A percentile compares a stretch with the other conserved stretches of the same genome.
phyloP scores from a whole-genome alignment of 2,329 filamentous ascomycete species.

The Neonectria faginata region DNA sequence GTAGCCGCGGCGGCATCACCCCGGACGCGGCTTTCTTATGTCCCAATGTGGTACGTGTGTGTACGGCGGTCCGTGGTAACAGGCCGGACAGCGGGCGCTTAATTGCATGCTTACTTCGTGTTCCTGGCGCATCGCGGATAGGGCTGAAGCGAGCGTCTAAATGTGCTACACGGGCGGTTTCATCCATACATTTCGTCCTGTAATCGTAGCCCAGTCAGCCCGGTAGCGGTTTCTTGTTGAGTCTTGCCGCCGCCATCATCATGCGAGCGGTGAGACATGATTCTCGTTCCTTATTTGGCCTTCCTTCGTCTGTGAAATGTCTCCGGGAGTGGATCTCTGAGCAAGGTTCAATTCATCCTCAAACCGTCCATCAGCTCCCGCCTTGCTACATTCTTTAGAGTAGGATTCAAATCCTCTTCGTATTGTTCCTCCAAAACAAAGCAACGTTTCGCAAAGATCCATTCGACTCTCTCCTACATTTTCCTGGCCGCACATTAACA shows the following conservation, averaged over 20 bases:
- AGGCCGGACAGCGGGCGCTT: not conserved
- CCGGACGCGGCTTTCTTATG: too few relatives aligned
- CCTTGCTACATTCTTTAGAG: too few relatives aligned
- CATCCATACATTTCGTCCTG: not conserved
- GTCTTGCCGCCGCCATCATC: not conserved
- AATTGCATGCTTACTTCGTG: not conserved
- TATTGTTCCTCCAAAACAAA: not conserved
- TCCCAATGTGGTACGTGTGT: not conserved
- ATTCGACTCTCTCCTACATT: not conserved
- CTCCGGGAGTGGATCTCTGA: not conserved
- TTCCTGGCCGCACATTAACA: not conserved
- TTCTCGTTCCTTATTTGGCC: not conserved
- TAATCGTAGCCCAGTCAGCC: not conserved
- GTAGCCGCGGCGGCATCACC: not conserved
- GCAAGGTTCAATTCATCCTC: not conserved
- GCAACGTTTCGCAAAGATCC: not conserved
- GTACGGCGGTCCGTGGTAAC: too few relatives aligned
- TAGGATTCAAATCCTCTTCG: not conserved
- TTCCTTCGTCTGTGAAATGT: not conserved
- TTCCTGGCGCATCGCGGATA: not conserved
- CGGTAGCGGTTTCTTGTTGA: not conserved
- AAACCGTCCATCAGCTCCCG: not conserved
- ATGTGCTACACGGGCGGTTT: not conserved
- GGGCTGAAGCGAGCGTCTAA: not conserved
- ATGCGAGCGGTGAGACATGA: not conserved